Evolutionary conservation across 2,329 filamentous ascomycete species (phyloP).

Genomic region (Colletotrichum lentis): DNA sequence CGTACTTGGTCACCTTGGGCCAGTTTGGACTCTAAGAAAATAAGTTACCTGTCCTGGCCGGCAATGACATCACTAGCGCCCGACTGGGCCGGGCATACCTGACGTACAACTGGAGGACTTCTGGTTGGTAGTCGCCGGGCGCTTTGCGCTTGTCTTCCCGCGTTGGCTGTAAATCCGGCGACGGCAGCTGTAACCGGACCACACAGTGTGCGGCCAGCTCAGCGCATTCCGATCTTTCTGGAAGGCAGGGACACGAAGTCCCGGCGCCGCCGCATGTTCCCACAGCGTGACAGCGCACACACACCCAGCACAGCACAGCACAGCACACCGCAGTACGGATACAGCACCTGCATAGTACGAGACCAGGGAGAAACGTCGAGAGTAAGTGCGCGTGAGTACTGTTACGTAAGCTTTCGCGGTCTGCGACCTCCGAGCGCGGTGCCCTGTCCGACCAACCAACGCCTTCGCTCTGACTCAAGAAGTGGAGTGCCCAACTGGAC

Average conservation of each 20-base stretch:
- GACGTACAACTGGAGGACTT: not conserved
- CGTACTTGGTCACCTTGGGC: constrained; percentile 19
- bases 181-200: constrained; percentile 11
- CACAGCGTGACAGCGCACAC: no score
- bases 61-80: constrained; percentile 26
- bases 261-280: not conserved
- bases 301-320: no score
- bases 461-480: not conserved
- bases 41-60: constrained; percentile 1
- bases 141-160: constrained; percentile 1
- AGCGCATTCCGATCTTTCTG: constrained; percentile 13
- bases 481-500: not conserved
- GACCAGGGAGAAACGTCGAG: not conserved
- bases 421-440: constrained; percentile 13
- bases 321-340: no score
- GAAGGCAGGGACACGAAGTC: constrained; percentile 8
- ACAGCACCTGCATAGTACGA: no score
- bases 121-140: not conserved
- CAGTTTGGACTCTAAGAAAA: not conserved
- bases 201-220: constrained; percentile 1
- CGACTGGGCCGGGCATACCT: constrained; percentile 17
- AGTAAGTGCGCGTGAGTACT: no score
- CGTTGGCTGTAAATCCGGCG: constrained; percentile 11
- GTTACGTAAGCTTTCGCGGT: constrained; percentile 13
- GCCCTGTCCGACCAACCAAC: constrained; percentile 6